Base-by-base conservation (phyloP, 2,329 filamentous ascomycete genomes). In the Neonectria punicea region DNA sequence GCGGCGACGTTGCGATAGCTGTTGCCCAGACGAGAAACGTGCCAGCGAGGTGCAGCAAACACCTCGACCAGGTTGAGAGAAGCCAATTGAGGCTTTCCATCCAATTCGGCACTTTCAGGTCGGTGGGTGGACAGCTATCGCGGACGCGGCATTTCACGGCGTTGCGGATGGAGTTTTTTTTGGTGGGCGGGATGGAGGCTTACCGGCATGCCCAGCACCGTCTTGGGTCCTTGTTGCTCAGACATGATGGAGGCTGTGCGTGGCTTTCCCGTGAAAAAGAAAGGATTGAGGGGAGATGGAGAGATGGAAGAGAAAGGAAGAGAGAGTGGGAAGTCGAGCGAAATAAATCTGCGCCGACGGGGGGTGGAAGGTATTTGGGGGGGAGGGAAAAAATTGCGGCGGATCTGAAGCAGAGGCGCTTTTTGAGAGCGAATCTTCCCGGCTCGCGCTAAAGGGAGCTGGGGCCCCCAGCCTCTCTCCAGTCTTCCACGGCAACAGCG, bases 131-230 rank as follows among this genome's bases (percentile, higher is more conserved):
- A 51, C 36, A 56, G 61, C 63, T 69, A 72, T 73, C 72, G 73
- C 73, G 61, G 59, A 67, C 70, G 74, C 75, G 77, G 71, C 70
- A 76, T 75, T 74, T 76, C 68, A 72, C 59, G 58, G 65, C 65
- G 50, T 67, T 61, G 60, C 53, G 44, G 44, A 34, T 53, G 22
- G 44, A 50, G 22, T 47, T 28, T 34, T 32, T 58, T 53, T 25
- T 43, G 16, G n/a, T 5, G 34, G 44, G 20, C 58, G 49, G 53
- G 50, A 51, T 58, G 63, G 36, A 25, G 36, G 85, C 87, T 86
- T 85, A 90, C 88, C 80, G 87, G 87, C 86, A 90, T 90, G 86
- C 89, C 89, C 85, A 90, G 77, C 77, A 90, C 84, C 80, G 83
- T 86, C 73, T 84, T 81, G 77, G 87, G 82, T 70, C 25, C 16